Evolutionary conservation across 257 asterid species (phyloP).

Genomic region (Solanum bulbocastanum): DNA sequence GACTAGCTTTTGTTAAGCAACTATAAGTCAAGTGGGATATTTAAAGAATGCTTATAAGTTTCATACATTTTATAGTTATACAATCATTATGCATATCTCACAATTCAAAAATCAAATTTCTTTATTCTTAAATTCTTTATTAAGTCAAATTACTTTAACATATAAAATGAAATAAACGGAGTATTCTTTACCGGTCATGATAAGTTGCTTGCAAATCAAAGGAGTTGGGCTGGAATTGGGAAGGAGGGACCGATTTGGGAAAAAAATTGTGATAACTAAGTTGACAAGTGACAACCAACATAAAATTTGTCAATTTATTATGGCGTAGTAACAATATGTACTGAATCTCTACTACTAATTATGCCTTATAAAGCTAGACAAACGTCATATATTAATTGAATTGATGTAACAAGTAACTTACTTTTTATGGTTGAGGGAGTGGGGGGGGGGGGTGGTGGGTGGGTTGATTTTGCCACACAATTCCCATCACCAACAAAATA

Average conservation of each 20-base stretch:
- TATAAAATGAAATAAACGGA: not conserved
- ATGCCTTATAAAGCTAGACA: not conserved
- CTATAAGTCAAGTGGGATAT: too few relatives aligned
- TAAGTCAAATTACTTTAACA: not conserved
- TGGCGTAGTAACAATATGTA: not conserved
- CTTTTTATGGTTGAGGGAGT: not conserved
- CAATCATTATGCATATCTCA: not conserved
- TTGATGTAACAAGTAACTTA: not conserved
- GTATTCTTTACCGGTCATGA: not conserved
- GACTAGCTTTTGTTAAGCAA: too few relatives aligned
- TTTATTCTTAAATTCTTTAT: not conserved
- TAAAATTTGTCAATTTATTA: not conserved
- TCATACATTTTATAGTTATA: not conserved
- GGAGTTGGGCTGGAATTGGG: not conserved
- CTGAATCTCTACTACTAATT: not conserved
- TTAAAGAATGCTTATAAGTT: too few relatives aligned
- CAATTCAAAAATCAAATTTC: not conserved
- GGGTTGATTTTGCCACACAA: not conserved
- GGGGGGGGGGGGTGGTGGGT: too few relatives aligned
- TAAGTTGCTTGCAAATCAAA: not conserved
- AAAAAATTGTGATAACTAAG: not conserved
- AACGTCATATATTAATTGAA: not conserved
- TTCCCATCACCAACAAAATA: not conserved
- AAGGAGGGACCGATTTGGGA: not conserved
- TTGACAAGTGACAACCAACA: accelerated